Base-by-base conservation (phyloP, 345 rosid genomes). In the Citrus trifoliata region DNA sequence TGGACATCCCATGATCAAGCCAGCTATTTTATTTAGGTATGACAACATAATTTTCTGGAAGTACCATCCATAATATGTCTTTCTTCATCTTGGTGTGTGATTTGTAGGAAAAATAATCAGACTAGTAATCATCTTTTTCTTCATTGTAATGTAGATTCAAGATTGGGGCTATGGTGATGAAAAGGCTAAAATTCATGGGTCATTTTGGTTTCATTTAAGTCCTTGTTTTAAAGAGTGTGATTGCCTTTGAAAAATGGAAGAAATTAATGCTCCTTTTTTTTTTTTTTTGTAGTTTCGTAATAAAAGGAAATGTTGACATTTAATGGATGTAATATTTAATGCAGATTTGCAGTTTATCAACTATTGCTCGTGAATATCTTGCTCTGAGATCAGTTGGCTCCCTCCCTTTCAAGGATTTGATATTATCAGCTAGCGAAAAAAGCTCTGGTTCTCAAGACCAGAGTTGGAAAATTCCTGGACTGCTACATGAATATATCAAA, bases 371-470 rank as follows among this genome's bases (percentile, higher is more conserved):
- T 82, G 98, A 95, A 88, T 95, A 95, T 80, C 70, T 84, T 76
- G 99, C 97, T 77, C 77, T 95, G 61, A 82, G 92, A 81, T 91
- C 95, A 65, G 83, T 95, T 67, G 82, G 90, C 70, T 89, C 92
- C 46, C 97, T 95, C 53, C 97, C 99, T 67, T 95, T 95, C 90
- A 95, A 86, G 91, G 93, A 93, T 88, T 88, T 94, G 80, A 92
- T 95, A 79, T 75, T 95, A 55, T 83, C 81, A 24, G 97, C 92
- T 65, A 71, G 83, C 13, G 93, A 87, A 73, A 84, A 81, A 80
- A 83, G 77, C 77, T 84, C 88, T 74, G 83, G 84, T 65, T 89
- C 83, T 67, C 87, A 85, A 84, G 88, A 89, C 79, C 91, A 87
- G 78, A 80, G 93, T 28, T 95, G 98, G 99, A 90, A 85, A 85